Evolutionary conservation across 768 basidiomycete species (phyloP).

Genomic region (Termitomyces sp.): DNA sequence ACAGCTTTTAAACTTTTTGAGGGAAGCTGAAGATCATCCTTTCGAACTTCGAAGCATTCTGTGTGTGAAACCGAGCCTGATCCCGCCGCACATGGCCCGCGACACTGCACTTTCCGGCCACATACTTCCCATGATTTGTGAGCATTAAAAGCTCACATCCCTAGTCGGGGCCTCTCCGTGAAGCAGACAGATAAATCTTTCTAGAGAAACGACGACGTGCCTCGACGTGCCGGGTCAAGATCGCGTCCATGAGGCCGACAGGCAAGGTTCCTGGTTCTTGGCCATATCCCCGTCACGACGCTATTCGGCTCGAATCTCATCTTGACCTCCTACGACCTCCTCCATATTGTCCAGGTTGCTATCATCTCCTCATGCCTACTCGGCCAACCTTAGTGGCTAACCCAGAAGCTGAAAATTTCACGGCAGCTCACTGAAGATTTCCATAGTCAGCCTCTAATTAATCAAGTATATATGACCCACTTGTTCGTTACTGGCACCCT

Average conservation of each 20-base stretch:
- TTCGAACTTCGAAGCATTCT: slow-evolving; percentile 21
- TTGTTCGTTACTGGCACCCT: background rate
- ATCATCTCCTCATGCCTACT: slow-evolving; percentile 5
- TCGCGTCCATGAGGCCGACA: slow-evolving; percentile 5
- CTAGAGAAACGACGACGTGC: background rate
- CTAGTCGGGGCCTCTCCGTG: background rate
- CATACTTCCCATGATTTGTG: background rate
- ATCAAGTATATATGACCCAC: background rate
- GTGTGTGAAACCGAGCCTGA: slow-evolving; percentile 21
- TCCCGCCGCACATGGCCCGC: slow-evolving; percentile 18
- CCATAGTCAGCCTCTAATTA: slow-evolving; percentile 9
- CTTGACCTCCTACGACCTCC: background rate
- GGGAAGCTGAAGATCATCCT: slow-evolving; percentile 25
- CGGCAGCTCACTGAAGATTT: background rate
- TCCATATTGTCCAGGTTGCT: background rate
- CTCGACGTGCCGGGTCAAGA: background rate
- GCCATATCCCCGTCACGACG: background rate
- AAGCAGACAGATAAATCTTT: background rate
- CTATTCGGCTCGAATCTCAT: slow-evolving; percentile 5
- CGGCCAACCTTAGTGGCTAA: slow-evolving; percentile 4
- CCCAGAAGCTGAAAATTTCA: background rate
- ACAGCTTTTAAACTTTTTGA: slow-evolving; percentile 23
- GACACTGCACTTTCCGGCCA: background rate
- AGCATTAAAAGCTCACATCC: background rate
- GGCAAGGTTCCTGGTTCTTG: background rate